Percentiles rank a stretch among this genome's conserved stretches.
Evolutionary conservation across 768 basidiomycete genomes (phyloP).

Genomic region (Mrakia blollopis): DNA sequence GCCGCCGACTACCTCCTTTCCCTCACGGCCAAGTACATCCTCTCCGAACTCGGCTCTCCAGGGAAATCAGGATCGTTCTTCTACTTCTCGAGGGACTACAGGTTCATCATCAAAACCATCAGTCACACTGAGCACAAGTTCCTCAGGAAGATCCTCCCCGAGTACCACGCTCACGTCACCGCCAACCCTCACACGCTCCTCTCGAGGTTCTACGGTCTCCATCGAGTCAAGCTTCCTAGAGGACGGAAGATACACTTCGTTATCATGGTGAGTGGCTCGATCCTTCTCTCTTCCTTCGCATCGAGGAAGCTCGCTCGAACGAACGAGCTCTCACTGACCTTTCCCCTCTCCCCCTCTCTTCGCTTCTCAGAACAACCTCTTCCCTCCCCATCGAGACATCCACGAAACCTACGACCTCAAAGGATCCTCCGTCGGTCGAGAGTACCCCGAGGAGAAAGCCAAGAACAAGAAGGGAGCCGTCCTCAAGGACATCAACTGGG

Average conservation of each 20-base stretch:
- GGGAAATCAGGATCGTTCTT: slow-evolving; percentile 99
- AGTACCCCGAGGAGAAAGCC: slow-evolving; percentile 77
- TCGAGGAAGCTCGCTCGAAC: too few relatives aligned
- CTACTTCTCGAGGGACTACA: slow-evolving; percentile 97
- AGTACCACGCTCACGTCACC: slow-evolving; percentile 80
- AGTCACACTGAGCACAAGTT: slow-evolving; percentile 92
- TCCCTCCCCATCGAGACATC: slow-evolving; percentile 92
- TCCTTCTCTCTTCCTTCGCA: background rate
- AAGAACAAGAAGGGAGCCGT: slow-evolving; percentile 76
- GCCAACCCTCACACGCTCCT: slow-evolving; percentile 88
- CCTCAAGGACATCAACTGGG: slow-evolving; percentile 96
- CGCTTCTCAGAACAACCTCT: slow-evolving; percentile 70
- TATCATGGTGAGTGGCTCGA: slow-evolving; percentile 59
- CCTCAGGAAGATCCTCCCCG: slow-evolving; percentile 71
- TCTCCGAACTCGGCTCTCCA: slow-evolving; percentile 94
- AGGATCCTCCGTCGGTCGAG: slow-evolving; percentile 82
- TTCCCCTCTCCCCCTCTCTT: background rate
- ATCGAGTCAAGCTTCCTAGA: slow-evolving; percentile 90
- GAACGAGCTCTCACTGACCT: background rate
- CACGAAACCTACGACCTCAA: slow-evolving; percentile 98
- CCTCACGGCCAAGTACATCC: slow-evolving; percentile 93
- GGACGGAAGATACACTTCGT: slow-evolving; percentile 98
- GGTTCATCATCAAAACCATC: slow-evolving; percentile 99
- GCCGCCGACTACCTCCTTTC: slow-evolving; percentile 96
- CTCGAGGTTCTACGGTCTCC: slow-evolving; percentile 92